A percentile compares a stretch with the other conserved stretches of the same genome.
Evolutionary conservation across 148 eudicot species (phyloP).

Genomic region (Arctostaphylos glauca): DNA sequence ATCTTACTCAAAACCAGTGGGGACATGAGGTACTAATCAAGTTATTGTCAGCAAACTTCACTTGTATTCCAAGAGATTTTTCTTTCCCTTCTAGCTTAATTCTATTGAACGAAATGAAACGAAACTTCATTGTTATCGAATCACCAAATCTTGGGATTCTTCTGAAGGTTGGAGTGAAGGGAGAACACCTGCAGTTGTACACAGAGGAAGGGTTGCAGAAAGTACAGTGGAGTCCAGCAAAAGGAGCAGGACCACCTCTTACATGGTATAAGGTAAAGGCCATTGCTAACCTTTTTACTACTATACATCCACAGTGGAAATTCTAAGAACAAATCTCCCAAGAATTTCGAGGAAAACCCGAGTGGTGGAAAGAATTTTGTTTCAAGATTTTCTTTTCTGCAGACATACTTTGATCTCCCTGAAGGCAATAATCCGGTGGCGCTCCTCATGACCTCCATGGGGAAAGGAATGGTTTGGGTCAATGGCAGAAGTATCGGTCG

Average conservation of each 20-base stretch:
- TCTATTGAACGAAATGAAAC: not conserved
- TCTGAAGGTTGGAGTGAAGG: conserved; percentile 53
- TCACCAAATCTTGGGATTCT: not conserved
- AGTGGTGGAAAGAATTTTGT: not conserved
- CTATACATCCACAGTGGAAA: not conserved
- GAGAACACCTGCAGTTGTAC: conserved; percentile 52
- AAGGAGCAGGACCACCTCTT: conserved; percentile 38
- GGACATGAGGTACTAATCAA: conserved; percentile 50
- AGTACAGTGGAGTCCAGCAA: conserved; percentile 50
- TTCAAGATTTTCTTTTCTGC: not conserved
- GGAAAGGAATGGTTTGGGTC: conserved; percentile 75
- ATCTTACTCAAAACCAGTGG: conserved; percentile 60
- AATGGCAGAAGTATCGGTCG: conserved; percentile 81
- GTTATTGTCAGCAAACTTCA: not conserved
- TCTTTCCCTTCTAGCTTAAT: not conserved
- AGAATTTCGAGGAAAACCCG: not conserved
- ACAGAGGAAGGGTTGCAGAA: conserved; percentile 63
- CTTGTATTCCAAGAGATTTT: not conserved
- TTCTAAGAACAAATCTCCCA: not conserved
- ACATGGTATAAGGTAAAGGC: conserved; percentile 83
- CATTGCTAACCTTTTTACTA: not conserved
- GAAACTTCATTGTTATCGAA: not conserved
- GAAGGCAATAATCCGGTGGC: conserved; percentile 71
- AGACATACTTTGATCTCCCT: conserved; percentile 79
- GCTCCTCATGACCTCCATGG: conserved; percentile 54